Base-by-base conservation (phyloP, 768 basidiomycete genomes). In the Tricholomella constricta region DNA sequence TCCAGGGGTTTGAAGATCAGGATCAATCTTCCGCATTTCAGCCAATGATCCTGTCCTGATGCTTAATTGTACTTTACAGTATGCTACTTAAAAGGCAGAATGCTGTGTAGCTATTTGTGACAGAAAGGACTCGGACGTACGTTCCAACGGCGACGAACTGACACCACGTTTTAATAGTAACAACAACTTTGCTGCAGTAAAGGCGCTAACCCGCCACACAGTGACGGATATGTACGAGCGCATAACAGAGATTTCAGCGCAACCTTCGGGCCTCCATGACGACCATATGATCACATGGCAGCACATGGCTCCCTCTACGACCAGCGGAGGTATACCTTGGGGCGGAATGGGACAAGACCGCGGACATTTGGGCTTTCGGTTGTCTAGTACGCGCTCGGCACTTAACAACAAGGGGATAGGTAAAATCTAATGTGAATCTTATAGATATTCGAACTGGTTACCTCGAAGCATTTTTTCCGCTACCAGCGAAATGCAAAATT, bases 321-420 rank as follows among this genome's bases (percentile, higher is more conserved):
- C 51, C 68, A 19, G 66, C 69, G 6, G 68, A 70, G 53, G 42
- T 59, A n/a, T 51, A 62, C 42, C 51, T 70, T 10, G 58, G 59
- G 14, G 62, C 59, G 15, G 35, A 48, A 12, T 70, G 66, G 65
- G 62, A 68, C 42, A 50, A 56, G 53, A 56, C 56, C 23, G 65
- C 63, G 7, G 68, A 70, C 49, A 67, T 69, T 37, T 69, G 69
- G 68, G 48, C 62, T 6, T 65, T 68, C 45, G 68, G 68, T 14
- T 70, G 66, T 58, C 47, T 67, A 46, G 69, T 69, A 47, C 26
- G 48, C 38, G 10, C 9, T 14, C 31, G 10, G 3, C 4, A 14
- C 10, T 32, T 32, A 9, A 32, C 10, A 3, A 9, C 9, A 14
- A 3, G 31, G n/a, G n/a, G n/a, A n/a, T n/a, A n/a, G n/a, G n/a